Conservation (phyloP, 1,139 yeast species). For the Kurtzmaniella quercitrusa region DNA sequence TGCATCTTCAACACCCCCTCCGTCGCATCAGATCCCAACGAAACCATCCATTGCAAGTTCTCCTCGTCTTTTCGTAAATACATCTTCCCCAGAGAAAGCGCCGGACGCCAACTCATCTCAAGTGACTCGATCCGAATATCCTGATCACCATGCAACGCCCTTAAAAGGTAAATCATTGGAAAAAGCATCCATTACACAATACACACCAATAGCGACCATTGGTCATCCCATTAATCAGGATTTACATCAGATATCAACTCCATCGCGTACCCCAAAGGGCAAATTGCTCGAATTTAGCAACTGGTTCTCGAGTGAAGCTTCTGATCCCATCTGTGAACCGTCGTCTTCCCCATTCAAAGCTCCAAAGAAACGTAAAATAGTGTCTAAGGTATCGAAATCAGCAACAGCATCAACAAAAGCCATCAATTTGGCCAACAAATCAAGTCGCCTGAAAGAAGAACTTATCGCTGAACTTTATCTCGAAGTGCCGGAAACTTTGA, state of each 20-base stretch:
- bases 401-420: slow-evolving; percentile 17
- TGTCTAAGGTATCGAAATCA: not conserved
- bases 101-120: not conserved
- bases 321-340: slow-evolving; percentile 9
- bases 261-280: not conserved
- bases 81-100: slow-evolving; percentile 1
- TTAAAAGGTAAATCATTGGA: not conserved
- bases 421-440: slow-evolving; percentile 49
- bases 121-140: no score
- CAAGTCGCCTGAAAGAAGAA: slow-evolving; percentile 45
- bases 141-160: not conserved
- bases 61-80: not conserved
- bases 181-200: not conserved
- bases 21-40: not conserved
- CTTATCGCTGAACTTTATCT: slow-evolving; percentile 49
- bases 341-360: slow-evolving; percentile 11
- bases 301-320: slow-evolving; percentile 13
- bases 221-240: not conserved
- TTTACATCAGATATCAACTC: not conserved
- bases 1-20: slow-evolving; percentile 10
- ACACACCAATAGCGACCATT: not conserved
- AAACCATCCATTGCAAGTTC: not conserved
- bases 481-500: slow-evolving; percentile 20
- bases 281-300: slow-evolving; percentile 8
- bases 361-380: slow-evolving; percentile 7